These are phyloP conservation scores for Alternaria sp. DNA, from an alignment of 2,329 filamentous ascomycete genomes.

Conservation along the genomic window DNA sequence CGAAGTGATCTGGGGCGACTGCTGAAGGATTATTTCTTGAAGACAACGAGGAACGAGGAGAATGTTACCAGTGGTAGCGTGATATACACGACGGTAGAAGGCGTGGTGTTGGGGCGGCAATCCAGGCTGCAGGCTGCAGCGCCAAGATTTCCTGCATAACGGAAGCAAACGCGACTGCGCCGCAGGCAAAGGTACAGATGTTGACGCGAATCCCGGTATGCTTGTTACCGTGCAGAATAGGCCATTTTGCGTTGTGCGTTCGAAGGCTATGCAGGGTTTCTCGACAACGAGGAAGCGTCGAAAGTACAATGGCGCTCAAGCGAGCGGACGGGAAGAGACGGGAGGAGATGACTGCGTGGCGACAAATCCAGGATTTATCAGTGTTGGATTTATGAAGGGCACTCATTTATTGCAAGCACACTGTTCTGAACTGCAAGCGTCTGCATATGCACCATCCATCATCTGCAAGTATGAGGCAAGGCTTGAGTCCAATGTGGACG, in stretches of 20 bases:
- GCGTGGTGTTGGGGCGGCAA: neutral
- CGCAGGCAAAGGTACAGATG: neutral
- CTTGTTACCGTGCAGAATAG: neutral
- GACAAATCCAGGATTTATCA: neutral
- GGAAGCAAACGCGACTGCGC: neutral
- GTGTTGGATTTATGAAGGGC: neutral
- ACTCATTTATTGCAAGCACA: neutral
- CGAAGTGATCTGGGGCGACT: neutral
- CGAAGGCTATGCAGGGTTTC: neutral
- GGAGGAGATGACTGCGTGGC: neutral
- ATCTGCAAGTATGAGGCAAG: neutral
- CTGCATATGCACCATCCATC: neutral
- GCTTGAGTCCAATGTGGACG: neutral
- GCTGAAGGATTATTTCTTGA: neutral
- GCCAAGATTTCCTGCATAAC: slow-evolving; percentile 3
- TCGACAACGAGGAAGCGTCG: neutral
- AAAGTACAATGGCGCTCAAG: neutral
- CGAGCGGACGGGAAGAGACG: neutral
- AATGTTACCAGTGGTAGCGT: neutral
- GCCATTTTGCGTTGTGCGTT: neutral
- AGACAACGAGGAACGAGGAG: neutral
- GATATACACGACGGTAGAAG: neutral
- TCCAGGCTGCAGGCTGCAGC: neutral
- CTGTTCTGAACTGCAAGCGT: neutral
- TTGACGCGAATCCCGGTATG: neutral